Percentiles rank a stretch among this genome's conserved stretches.
Evolutionary conservation across 306 rosid genomes (phyloP).

Genomic region (Begonia peltatifolia): DNA sequence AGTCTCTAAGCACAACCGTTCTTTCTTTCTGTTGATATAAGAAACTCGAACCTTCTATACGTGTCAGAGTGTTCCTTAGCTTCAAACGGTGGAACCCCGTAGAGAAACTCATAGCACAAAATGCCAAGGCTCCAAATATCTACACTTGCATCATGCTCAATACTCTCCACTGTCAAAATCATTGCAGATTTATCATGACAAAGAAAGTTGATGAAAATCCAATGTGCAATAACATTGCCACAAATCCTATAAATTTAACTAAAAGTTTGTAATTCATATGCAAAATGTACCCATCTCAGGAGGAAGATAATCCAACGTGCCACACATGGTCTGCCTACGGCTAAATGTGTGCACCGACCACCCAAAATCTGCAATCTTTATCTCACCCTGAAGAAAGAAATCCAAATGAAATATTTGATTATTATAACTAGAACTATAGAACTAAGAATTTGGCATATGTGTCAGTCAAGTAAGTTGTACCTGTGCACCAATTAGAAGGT

Average conservation of each 20-base stretch:
- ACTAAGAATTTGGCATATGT: slow-evolving; percentile 4
- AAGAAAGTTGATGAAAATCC: no score
- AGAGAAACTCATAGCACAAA: slow-evolving; percentile 92
- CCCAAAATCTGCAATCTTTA: slow-evolving; percentile 97
- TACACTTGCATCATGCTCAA: slow-evolving; percentile 93
- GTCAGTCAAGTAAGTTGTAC: slow-evolving; percentile 22
- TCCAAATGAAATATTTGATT: slow-evolving; percentile 11
- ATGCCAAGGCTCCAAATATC: slow-evolving; percentile 99
- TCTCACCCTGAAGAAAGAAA: slow-evolving; percentile 58
- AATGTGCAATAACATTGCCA: background rate
- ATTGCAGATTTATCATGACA: background rate
- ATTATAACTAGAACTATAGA: slow-evolving; percentile 6
- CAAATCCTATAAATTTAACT: no score
- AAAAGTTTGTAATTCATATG: background rate
- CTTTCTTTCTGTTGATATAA: no score
- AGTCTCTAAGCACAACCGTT: no score
- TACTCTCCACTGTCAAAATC: slow-evolving; percentile 74
- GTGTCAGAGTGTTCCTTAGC: slow-evolving; percentile 98
- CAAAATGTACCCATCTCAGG: slow-evolving; percentile 86
- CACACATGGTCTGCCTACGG: slow-evolving; percentile 98
- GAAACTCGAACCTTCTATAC: slow-evolving; percentile 54
- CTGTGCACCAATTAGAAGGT: slow-evolving; percentile 91
- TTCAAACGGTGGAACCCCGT: slow-evolving; percentile 95
- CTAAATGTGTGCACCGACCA: slow-evolving; percentile 99
- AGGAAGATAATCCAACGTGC: slow-evolving; percentile 94